Evolutionary conservation across 2,329 filamentous ascomycete genomes (phyloP), one percentile per base, ranked within the genome.

Genomic region (Aspergillus aculeatinus): DNA sequence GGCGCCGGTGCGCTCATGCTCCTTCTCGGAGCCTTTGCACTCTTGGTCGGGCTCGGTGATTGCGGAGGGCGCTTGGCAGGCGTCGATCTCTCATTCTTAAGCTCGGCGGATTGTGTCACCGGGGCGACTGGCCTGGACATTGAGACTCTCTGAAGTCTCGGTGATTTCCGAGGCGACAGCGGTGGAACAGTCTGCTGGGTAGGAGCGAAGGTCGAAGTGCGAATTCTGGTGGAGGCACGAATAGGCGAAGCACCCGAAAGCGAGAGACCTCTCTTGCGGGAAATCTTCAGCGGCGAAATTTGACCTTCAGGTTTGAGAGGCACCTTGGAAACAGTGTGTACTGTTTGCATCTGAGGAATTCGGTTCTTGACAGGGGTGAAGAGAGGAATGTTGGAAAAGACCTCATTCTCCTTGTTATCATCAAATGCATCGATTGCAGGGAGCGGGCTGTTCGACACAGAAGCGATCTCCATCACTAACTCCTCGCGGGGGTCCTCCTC

Each of bases 291-390:
- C 51, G 81, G 80, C 9, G 80, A 81, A 2, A 79, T 72, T 5
- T 81, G 75, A 14, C 79, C 88, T 25, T 87, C 87, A 3, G 86
- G 80, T 73, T 91, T 91, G 47, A 93, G 77, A 1, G 90, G 89
- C 4, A 93, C 86, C 75, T 92, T 93, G 27, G 88, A 90, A 0
- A 90, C 87, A 0, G 90, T 93, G 72, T 90, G 85, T 63, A 89
- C 85, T n/a, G 82, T 78, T 48, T 80, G 79, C 58, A 81, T 80
- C n/a, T 74, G 77, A n/a, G 80, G 68, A 0, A 77, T 75, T 16
- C 69, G 68, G 7, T 65, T 61, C 50, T 85, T 82, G 53, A 82
- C 76, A 0, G 88, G 88, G 1, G 88, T 90, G 7, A 80, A 76
- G 1, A 84, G 85, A 33, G 69, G 67, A 33, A 70, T 65, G 53